Conservation (phyloP, 768 basidiomycete species). For the Pisolithus albus region DNA sequence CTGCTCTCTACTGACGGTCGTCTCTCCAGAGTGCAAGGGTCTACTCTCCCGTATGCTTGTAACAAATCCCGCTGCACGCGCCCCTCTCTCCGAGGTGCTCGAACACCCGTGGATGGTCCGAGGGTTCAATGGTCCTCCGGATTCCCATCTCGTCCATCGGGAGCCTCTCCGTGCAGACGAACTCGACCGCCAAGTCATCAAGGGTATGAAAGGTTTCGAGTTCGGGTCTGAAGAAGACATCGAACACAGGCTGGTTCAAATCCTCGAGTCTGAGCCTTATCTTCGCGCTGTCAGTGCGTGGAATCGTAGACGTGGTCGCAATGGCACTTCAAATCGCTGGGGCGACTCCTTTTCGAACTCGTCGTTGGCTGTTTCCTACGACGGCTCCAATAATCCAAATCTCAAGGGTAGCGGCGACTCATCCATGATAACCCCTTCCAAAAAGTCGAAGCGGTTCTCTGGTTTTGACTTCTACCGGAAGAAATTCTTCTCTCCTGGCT, state of each 20-base stretch:
- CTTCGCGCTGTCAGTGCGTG: slow-evolving; percentile 64
- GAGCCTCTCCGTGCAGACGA: slow-evolving; percentile 87
- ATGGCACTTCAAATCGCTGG: slow-evolving; percentile 38
- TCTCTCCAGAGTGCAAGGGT: slow-evolving; percentile 78
- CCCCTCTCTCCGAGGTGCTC: slow-evolving; percentile 78
- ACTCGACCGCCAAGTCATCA: slow-evolving; percentile 78
- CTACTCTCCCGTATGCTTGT: slow-evolving; percentile 93
- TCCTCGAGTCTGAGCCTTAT: slow-evolving; percentile 78
- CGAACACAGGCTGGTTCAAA: slow-evolving; percentile 58
- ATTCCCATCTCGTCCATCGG: slow-evolving; percentile 79
- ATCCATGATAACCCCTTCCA: slow-evolving; percentile 35
- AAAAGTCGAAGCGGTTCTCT: slow-evolving; percentile 82
- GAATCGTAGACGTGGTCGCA: slow-evolving; percentile 61
- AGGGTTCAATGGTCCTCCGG: slow-evolving; percentile 73
- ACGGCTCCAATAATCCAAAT: slow-evolving; percentile 34
- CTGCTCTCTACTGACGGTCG: slow-evolving; percentile 7
- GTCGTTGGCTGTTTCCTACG: slow-evolving; percentile 60
- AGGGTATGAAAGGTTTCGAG: slow-evolving; percentile 93
- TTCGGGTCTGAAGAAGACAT: slow-evolving; percentile 89
- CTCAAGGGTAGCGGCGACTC: slow-evolving; percentile 31
- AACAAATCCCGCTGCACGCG: slow-evolving; percentile 81
- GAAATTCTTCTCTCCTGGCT: slow-evolving; percentile 66
- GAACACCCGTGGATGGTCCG: slow-evolving; percentile 91
- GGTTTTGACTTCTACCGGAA: slow-evolving; percentile 92
- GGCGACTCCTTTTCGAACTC: slow-evolving; percentile 57